A percentile compares a stretch with the other conserved stretches of the same genome.
phyloP scores from a whole-genome alignment of 176 grass and related monocot species.

The Thinopyrum elongatum region DNA sequence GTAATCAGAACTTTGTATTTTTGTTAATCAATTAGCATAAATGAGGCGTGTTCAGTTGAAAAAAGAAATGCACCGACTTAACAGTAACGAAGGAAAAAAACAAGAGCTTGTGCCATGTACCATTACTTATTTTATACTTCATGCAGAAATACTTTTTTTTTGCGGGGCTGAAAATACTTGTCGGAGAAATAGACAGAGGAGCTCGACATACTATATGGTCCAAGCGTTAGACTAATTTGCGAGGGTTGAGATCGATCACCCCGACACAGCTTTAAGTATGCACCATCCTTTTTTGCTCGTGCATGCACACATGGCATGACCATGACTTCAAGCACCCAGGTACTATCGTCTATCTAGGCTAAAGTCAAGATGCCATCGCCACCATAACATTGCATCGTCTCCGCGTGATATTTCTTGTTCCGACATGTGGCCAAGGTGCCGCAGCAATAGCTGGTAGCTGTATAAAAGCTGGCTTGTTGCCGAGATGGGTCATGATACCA shows the following conservation, averaged over 20 bases:
- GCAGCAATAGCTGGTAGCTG: not conserved
- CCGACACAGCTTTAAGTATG: conserved; percentile 7
- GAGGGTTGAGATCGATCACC: not conserved
- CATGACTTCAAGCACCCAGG: not conserved
- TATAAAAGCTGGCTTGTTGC: not conserved
- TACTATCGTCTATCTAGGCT: not conserved
- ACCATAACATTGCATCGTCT: not conserved
- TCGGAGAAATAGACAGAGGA: too few species aligned
- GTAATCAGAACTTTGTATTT: too few species aligned
- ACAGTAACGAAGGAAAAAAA: not conserved
- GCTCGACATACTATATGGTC: not conserved
- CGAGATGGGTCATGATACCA: not conserved
- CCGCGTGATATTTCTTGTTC: not conserved
- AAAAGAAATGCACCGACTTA: too few species aligned
- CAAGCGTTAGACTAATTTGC: not conserved
- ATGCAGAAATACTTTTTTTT: too few species aligned
- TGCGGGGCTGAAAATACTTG: too few species aligned
- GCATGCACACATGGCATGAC: not conserved
- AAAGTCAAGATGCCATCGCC: conserved; percentile 9
- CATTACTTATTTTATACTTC: not conserved
- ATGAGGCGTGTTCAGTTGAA: too few species aligned
- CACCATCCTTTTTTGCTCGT: conserved; percentile 24
- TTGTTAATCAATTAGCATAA: too few species aligned
- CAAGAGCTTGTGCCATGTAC: not conserved
- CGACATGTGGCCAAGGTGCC: not conserved